These are phyloP conservation scores for Hemisphaericaspora xylanilytica DNA, from an alignment of 1,139 yeast genomes.

Conservation along the genomic window DNA sequence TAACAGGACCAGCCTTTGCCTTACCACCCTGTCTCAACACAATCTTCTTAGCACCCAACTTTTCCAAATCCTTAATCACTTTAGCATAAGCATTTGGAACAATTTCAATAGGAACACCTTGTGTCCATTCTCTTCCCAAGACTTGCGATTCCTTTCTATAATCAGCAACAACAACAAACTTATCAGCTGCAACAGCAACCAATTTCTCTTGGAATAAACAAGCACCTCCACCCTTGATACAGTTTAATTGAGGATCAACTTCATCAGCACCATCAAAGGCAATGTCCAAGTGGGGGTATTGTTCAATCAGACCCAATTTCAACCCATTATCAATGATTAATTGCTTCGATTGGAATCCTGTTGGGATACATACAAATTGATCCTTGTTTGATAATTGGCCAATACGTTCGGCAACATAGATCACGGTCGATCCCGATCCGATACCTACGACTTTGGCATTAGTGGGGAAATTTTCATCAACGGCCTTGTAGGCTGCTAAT, in stretches of 20 bases:
- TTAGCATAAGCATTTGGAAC: slow-evolving; percentile 86
- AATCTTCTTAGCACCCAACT: slow-evolving; percentile 66
- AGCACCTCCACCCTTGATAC: slow-evolving; percentile 99
- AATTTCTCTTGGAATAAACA: slow-evolving; percentile 95
- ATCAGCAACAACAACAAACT: slow-evolving; percentile 89
- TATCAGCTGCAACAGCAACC: slow-evolving; percentile 77
- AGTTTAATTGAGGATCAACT: slow-evolving; percentile 73
- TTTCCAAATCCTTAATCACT: slow-evolving; percentile 59
- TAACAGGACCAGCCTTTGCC: slow-evolving; percentile 97
- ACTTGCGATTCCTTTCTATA: slow-evolving; percentile 68
- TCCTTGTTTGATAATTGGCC: slow-evolving; percentile 64
- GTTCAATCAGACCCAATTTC: slow-evolving; percentile 76
- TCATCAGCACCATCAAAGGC: slow-evolving; percentile 99
- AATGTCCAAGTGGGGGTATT: slow-evolving; percentile 74
- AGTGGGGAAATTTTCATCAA: slow-evolving; percentile 78
- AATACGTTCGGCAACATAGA: slow-evolving; percentile 91
- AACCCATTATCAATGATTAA: slow-evolving; percentile 82
- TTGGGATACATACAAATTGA: slow-evolving; percentile 78
- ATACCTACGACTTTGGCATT: slow-evolving; percentile 79
- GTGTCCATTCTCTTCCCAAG: slow-evolving; percentile 79
- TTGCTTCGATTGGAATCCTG: slow-evolving; percentile 93
- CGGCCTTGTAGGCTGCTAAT: slow-evolving; percentile 88
- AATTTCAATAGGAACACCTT: slow-evolving; percentile 94
- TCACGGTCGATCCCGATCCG: slow-evolving; percentile 96
- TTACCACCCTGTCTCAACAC: slow-evolving; percentile 80